These are phyloP conservation scores for Neonectria faginata DNA, from an alignment of 2,329 filamentous ascomycete species.

Conservation along the genomic window DNA sequence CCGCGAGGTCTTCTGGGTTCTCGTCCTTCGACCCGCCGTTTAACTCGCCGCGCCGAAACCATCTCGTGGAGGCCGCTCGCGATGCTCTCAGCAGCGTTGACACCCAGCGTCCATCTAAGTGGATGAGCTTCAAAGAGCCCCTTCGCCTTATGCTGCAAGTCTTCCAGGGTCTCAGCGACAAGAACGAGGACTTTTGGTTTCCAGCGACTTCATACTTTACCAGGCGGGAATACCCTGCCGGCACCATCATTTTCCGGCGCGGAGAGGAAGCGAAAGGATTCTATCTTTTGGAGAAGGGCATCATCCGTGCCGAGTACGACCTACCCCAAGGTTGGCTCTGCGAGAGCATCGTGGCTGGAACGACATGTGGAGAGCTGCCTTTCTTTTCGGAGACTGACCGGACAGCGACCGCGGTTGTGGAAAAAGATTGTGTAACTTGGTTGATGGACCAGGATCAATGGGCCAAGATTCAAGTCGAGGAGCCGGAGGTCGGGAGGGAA, in stretches of 20 bases:
- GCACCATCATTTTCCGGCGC: constrained; percentile 80
- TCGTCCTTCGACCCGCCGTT: constrained; percentile 60
- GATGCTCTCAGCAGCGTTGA: constrained; percentile 78
- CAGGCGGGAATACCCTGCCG: constrained; percentile 73
- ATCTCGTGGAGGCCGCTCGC: constrained; percentile 82
- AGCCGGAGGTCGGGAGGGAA: constrained; percentile 85
- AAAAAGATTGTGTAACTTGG: constrained; percentile 87
- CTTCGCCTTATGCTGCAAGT: constrained; percentile 92
- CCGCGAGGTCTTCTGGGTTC: constrained; percentile 50
- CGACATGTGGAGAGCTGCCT: constrained; percentile 93
- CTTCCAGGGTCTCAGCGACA: constrained; percentile 87
- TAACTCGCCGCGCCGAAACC: constrained; percentile 83
- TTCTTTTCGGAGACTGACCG: constrained; percentile 93
- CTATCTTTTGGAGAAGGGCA: constrained; percentile 89
- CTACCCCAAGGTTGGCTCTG: constrained; percentile 89
- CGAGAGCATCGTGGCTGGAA: constrained; percentile 93
- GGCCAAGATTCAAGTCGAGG: constrained; percentile 75
- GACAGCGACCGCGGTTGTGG: constrained; percentile 87
- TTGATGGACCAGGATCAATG: constrained; percentile 78
- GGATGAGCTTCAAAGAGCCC: constrained; percentile 90
- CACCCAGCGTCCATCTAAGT: constrained; percentile 71
- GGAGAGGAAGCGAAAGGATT: constrained; percentile 85
- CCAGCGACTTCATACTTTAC: constrained; percentile 80
- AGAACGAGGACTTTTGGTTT: constrained; percentile 97
- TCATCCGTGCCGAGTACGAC: constrained; percentile 90